A percentile compares a stretch with the other conserved stretches of the same genome.
Evolutionary conservation across 1,284 basidiomycete genomes (phyloP).

Genomic region (Boletus semigastroideus): DNA sequence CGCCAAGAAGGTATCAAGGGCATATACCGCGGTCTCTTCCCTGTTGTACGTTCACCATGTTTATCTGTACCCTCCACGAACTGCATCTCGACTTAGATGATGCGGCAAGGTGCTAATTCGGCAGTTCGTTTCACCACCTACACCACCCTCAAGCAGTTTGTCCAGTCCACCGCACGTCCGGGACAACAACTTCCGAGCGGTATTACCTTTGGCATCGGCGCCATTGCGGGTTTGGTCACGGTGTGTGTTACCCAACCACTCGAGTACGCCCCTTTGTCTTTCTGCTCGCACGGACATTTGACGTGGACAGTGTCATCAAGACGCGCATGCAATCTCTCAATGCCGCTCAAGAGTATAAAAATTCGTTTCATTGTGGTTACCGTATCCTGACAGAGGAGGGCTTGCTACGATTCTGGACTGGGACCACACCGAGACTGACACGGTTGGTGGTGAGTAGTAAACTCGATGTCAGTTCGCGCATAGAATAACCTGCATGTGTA

Average conservation of each 20-base stretch:
- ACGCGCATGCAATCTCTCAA: conserved; percentile 95
- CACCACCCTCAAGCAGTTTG: conserved; percentile 89
- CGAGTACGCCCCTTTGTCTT: conserved; percentile 59
- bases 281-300: background rate
- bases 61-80: background rate
- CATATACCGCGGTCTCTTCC: conserved; percentile 91
- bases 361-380: conserved; percentile 93
- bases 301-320: conserved; percentile 79
- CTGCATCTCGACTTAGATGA: conserved; percentile 61
- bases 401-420: conserved; percentile 89
- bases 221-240: conserved; percentile 90
- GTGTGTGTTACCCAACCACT: conserved; percentile 95
- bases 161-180: conserved; percentile 80
- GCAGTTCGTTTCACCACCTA: conserved; percentile 97
- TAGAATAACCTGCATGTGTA: conserved; percentile 31
- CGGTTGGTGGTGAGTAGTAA: conserved; percentile 75
- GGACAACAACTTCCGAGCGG: conserved; percentile 85
- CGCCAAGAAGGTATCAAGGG: conserved; percentile 80
- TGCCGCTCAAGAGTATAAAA: conserved; percentile 82
- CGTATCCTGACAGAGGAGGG: conserved; percentile 92
- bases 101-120: conserved; percentile 97
- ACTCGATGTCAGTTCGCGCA: background rate
- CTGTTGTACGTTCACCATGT: conserved; percentile 67
- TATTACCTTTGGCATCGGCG: conserved; percentile 94
- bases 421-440: conserved; percentile 86